Percentiles rank a stretch among this genome's conserved stretches.
Conservation (phyloP, 2,329 filamentous ascomycete species). For the Talaromyces sp. region DNA sequence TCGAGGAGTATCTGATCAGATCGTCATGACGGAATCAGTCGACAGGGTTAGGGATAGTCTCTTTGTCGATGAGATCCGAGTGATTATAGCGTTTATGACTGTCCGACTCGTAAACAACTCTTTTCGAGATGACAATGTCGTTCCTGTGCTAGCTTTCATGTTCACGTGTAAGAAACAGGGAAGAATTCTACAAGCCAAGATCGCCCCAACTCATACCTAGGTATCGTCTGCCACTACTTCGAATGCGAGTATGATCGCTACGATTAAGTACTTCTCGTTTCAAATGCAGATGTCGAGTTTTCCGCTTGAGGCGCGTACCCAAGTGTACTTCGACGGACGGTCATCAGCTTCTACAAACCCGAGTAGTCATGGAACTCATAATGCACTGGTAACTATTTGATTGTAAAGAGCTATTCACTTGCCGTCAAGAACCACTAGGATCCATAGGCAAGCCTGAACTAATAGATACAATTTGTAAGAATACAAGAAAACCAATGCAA, state of each 20-base stretch:
- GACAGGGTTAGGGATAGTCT: too few relatives aligned
- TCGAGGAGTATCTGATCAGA: too few relatives aligned
- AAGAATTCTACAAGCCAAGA: not conserved
- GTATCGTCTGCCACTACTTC: too few relatives aligned
- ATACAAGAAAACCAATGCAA: not conserved
- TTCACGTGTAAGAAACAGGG: not conserved
- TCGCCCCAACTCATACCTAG: too few relatives aligned
- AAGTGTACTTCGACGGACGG: too few relatives aligned
- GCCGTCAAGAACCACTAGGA: not conserved
- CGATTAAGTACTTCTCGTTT: too few relatives aligned
- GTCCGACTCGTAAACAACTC: not conserved
- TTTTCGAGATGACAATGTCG: not conserved
- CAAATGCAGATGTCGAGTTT: too few relatives aligned
- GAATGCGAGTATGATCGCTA: too few relatives aligned
- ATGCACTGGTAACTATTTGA: not conserved
- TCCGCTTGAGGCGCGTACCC: too few relatives aligned
- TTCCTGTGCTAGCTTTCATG: not conserved
- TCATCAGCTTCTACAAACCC: too few relatives aligned
- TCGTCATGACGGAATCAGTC: too few relatives aligned
- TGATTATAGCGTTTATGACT: not conserved
- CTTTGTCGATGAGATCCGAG: not conserved
- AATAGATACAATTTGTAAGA: not conserved
- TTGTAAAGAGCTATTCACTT: not conserved
- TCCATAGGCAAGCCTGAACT: not conserved
- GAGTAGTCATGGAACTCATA: too few relatives aligned